Percentiles rank a stretch among this genome's conserved stretches.
phyloP scores from a whole-genome alignment of 2,329 filamentous ascomycete genomes.

The Sordariomycetes sp. region DNA sequence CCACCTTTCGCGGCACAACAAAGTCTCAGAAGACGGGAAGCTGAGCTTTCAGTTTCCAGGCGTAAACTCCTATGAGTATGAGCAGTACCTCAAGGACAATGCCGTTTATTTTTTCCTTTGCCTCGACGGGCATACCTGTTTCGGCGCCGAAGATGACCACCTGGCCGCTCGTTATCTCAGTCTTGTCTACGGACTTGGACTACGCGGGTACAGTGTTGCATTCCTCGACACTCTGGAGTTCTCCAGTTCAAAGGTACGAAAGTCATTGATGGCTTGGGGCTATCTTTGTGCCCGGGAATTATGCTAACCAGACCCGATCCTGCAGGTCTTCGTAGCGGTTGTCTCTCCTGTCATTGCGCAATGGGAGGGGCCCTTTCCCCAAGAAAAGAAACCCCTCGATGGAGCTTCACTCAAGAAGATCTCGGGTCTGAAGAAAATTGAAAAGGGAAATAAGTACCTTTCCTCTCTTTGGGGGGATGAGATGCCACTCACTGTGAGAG shows the following conservation, averaged over 20 bases:
- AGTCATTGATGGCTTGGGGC: neutral
- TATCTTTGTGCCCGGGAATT: no score
- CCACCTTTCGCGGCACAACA: constrained; percentile 34
- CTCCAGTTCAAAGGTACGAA: constrained; percentile 49
- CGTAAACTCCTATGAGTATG: constrained; percentile 36
- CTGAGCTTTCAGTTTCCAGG: constrained; percentile 32
- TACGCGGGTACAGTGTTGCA: constrained; percentile 47
- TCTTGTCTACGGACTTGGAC: constrained; percentile 38
- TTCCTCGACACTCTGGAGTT: constrained; percentile 55
- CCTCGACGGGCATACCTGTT: constrained; percentile 43
- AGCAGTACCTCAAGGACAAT: constrained; percentile 38
- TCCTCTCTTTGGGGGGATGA: neutral
- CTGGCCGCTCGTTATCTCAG: neutral
- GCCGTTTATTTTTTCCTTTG: constrained; percentile 59
- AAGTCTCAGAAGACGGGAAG: neutral
- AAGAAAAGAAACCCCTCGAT: neutral
- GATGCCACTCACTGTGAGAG: constrained; percentile 7
- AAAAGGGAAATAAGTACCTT: neutral
- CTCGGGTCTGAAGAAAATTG: neutral
- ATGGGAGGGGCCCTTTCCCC: neutral
- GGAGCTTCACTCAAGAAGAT: neutral
- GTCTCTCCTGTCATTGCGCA: neutral
- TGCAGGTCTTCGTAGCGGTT: neutral
- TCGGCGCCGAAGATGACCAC: constrained; percentile 23
- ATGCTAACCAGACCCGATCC: neutral